phyloP scores from a whole-genome alignment of 495 filamentous ascomycete genomes.

The Xylaria acuta region DNA sequence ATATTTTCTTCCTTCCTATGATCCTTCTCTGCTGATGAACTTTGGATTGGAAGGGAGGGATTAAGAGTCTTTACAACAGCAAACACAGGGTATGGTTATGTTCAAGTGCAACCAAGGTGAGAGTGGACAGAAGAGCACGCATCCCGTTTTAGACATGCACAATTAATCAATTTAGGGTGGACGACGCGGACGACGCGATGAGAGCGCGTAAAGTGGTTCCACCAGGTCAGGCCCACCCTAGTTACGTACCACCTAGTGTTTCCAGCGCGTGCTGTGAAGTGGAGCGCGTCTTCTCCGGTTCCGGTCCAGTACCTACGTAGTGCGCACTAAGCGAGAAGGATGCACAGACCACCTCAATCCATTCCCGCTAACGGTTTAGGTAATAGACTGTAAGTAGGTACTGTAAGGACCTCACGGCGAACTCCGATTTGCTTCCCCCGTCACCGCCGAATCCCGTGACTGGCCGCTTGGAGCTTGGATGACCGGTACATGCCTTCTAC shows the following conservation, averaged over 20 bases:
- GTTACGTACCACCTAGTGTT: neutral
- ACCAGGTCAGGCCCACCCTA: neutral
- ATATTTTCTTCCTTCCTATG: constrained; percentile 47
- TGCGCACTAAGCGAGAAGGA: too few species aligned
- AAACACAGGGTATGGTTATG: neutral
- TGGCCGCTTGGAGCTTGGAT: neutral
- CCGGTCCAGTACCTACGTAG: neutral
- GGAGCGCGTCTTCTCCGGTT: constrained; percentile 9
- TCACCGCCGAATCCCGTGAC: constrained; percentile 15
- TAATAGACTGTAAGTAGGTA: neutral
- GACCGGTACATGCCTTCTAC: neutral
- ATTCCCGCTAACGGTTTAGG: neutral
- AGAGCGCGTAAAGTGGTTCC: constrained; percentile 38
- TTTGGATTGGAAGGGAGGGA: neutral
- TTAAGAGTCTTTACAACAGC: neutral
- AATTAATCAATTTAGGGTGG: constrained; percentile 35
- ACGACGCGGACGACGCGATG: constrained; percentile 32
- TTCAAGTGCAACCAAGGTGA: constrained; percentile 7
- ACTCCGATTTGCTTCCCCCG: neutral
- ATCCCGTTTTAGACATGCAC: constrained; percentile 2
- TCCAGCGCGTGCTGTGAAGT: constrained; percentile 1
- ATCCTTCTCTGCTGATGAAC: neutral
- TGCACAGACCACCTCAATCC: neutral
- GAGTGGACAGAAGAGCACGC: constrained; percentile 18
- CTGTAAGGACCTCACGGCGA: neutral